Base-by-base conservation (phyloP, 2,329 filamentous ascomycete species). In the Fusarium brevicatenulatum region DNA sequence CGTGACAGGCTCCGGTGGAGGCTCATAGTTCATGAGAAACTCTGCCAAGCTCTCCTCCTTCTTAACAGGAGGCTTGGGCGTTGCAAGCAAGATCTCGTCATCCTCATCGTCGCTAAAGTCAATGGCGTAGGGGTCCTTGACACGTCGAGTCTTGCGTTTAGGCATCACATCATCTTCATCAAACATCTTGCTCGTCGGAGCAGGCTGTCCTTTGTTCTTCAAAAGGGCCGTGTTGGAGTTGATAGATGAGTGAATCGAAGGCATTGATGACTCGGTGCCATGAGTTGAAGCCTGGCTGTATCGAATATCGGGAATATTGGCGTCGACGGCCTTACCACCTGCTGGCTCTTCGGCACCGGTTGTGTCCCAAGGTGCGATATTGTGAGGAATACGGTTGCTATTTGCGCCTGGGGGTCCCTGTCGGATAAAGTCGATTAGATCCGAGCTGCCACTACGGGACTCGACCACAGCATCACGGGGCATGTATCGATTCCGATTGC, bases 381-480 rank as follows among this genome's bases (percentile, higher is more conserved):
- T 90, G 23, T 93, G 91, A 46, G 94, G 92, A 70, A 97, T 96
- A 30, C 93, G 91, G 70, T 89, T 88, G 47, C 85, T 86, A 39
- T 85, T 83, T 49, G 84, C 80, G 68, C 84, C 87, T 0, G 93
- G 92, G 7, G 95, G 95, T 2, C 95, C 95, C 79, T 94, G 91
- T 50, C 95, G 91, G 73, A 99, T 97, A 81, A 99, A 98, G 80
- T 98, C 95, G 73, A 98, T 97, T 65, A 99, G 85, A 68, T 98
- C 96, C 18, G 93, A 93, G 63, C 91, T 97, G 72, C 91, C 91
- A 56, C 90, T 90, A 57, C 86, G 87, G 64, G 84, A 85, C 55
- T 91, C 87, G 21, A 90, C 87, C 46, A 87, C 86, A 42, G 93
- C 90, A 69, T 94, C 91, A 54, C 94, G 92, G 65, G 95, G 91